Evolutionary conservation across 2,329 filamentous ascomycete genomes (phyloP).

Genomic region (Fusarium nisikadoi): DNA sequence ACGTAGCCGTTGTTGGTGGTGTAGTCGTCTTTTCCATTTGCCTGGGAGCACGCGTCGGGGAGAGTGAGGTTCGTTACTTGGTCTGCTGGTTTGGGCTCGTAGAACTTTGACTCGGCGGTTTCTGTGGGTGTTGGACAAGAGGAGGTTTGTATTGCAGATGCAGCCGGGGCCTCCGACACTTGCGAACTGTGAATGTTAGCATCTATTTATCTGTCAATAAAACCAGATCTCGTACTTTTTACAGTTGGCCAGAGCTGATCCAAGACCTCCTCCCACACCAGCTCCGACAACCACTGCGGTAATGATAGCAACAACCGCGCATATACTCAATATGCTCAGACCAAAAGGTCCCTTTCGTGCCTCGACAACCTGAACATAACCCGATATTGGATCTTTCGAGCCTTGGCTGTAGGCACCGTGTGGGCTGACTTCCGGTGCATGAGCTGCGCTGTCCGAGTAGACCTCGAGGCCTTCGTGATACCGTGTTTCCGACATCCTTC

Average conservation of each 20-base stretch:
- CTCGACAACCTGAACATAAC: background rate
- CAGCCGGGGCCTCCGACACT: fast-evolving
- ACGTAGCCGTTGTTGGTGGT: background rate
- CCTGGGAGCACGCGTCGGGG: background rate
- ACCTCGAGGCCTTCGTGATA: conserved; percentile 16
- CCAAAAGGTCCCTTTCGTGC: background rate
- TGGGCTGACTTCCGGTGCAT: background rate
- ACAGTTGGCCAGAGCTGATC: conserved; percentile 15
- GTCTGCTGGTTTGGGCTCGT: background rate
- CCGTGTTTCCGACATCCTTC: background rate
- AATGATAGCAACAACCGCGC: background rate
- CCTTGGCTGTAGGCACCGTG: background rate
- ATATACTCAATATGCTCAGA: background rate
- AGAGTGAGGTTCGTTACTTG: conserved; percentile 7
- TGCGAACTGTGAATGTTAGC: background rate
- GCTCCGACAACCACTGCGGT: conserved; percentile 12
- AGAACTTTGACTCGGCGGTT: background rate
- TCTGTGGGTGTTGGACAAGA: background rate
- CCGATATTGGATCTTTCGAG: background rate
- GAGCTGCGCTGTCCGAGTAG: background rate
- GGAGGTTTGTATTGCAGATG: background rate
- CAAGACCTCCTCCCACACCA: conserved; percentile 18
- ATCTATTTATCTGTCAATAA: background rate
- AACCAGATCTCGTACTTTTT: background rate
- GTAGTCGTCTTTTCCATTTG: background rate